Evolutionary conservation across 129 eudicot genomes (phyloP).

Genomic region (Centrapalus pauciflorus): DNA sequence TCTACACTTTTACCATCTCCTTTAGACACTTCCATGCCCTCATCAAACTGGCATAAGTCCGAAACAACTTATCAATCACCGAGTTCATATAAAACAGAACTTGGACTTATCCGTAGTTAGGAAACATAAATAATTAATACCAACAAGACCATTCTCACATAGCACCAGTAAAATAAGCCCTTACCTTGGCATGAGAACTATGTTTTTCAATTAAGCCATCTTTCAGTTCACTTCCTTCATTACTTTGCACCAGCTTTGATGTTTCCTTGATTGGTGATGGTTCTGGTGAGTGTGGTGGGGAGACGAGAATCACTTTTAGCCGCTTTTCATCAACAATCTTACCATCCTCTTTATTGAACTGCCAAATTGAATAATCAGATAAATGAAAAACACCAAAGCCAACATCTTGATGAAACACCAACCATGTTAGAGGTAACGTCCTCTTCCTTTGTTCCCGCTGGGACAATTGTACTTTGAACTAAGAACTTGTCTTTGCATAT

Average conservation of each 20-base stretch:
- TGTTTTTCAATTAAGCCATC: slow-evolving; percentile 26
- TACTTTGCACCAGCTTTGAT: slow-evolving; percentile 24
- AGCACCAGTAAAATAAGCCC: background rate
- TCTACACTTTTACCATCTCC: slow-evolving; percentile 23
- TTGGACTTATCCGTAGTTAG: background rate
- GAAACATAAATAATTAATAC: background rate
- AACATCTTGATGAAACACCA: slow-evolving; percentile 11
- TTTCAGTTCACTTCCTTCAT: slow-evolving; percentile 20
- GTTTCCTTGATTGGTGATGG: slow-evolving; percentile 42
- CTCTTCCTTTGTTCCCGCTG: slow-evolving; percentile 50
- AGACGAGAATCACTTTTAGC: slow-evolving; percentile 54
- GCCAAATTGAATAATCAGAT: slow-evolving; percentile 20
- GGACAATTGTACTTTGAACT: slow-evolving; percentile 53
- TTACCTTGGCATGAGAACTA: slow-evolving; percentile 35
- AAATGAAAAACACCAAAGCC: slow-evolving; percentile 1
- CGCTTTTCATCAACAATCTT: slow-evolving; percentile 55
- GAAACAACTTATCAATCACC: slow-evolving; percentile 4
- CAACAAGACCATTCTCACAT: background rate
- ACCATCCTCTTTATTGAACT: slow-evolving; percentile 60
- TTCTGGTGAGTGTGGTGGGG: slow-evolving; percentile 48
- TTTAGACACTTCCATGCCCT: slow-evolving; percentile 27
- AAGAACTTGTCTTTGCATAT: slow-evolving; percentile 69
- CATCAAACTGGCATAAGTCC: slow-evolving; percentile 27
- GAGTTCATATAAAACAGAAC: background rate
- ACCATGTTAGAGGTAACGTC: slow-evolving; percentile 56